Evolutionary conservation across 345 rosid species (phyloP), one percentile per base, ranked within the genome.

Genomic region (Lagerstroemia speciosa): DNA sequence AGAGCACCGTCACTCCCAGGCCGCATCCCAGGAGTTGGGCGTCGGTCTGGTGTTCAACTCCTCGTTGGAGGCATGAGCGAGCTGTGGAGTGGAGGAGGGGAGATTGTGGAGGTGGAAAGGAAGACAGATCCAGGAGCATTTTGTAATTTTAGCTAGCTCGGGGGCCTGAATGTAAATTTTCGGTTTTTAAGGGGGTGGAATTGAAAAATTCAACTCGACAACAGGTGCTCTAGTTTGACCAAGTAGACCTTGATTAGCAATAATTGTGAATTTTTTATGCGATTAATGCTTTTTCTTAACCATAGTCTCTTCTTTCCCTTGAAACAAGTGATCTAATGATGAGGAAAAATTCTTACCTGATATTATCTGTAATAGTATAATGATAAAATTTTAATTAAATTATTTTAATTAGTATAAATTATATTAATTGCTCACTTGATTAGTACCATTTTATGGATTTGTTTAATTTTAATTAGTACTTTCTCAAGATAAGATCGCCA

Each of bases 1-100:
- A 64, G 98, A 93, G 77, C 98, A 93, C 77, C 87, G 82, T 19
- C 98, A 93, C 58, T 41, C 77, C 26, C 88, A 77, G 57, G 5
- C 81, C 69, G 88, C 79, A 75, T 62, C 79, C 82, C 86, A 79
- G 73, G 92, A 82, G 72, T 82, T 77, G 72, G 63, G 61, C 65
- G 73, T 81, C 32, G 87, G 83, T 58, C 61, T 83, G 68, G 86
- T 78, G 5, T 85, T 86, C 70, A 80, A 85, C 67, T 86, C 91
- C 37, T 69, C 80, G 46, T n/a, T n/a, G n/a, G n/a, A n/a, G n/a
- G 38, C 38, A 36, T 36, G 38, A 36, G 38, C 1, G 8, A 36
- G 8, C 8, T 1, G 38, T 4, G 38, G 38, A 36, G n/a, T n/a
- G 38, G 38, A 9, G 38, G n/a, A n/a, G 38, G 38, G 38, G 38